Evolutionary conservation across 371 early-diverging fungal species (phyloP).

Genomic region (Cokeromyces recurvatus): DNA sequence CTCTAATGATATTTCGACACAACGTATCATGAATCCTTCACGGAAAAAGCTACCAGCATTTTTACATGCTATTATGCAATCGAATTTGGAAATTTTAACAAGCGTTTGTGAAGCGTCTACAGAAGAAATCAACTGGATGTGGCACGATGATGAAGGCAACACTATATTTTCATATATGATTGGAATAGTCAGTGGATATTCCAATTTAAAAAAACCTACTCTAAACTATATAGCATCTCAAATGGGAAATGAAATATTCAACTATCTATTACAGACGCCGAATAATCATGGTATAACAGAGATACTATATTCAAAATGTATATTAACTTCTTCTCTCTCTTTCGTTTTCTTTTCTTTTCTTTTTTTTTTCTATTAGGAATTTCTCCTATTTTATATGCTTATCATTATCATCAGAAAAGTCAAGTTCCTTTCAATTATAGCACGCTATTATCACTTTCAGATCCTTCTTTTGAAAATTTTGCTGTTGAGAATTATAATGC

Average conservation of each 20-base stretch:
- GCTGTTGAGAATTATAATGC: constrained; percentile 1
- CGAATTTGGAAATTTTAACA: constrained; percentile 20
- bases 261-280: no score
- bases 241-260: no score
- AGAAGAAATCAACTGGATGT: constrained; percentile 23
- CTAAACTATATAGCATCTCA: no score
- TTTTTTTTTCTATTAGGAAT: constrained; percentile 12
- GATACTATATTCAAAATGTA: no score
- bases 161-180: constrained; percentile 35
- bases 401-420: constrained; percentile 5
- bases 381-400: constrained; percentile 20
- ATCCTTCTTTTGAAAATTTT: background rate
- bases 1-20: background rate
- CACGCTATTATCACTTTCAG: background rate
- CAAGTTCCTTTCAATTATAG: constrained; percentile 14
- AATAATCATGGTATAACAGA: no score
- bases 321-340: no score
- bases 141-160: constrained; percentile 29
- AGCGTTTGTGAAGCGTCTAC: constrained; percentile 8
- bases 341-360: no score
- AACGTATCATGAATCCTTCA: background rate
- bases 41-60: constrained; percentile 28
- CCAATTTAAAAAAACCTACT: no score
- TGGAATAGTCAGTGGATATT: constrained; percentile 13
- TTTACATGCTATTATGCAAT: constrained; percentile 37